These are phyloP conservation scores for Nemania diffusa DNA, from an alignment of 2,329 filamentous ascomycete genomes.

Conservation along the genomic window DNA sequence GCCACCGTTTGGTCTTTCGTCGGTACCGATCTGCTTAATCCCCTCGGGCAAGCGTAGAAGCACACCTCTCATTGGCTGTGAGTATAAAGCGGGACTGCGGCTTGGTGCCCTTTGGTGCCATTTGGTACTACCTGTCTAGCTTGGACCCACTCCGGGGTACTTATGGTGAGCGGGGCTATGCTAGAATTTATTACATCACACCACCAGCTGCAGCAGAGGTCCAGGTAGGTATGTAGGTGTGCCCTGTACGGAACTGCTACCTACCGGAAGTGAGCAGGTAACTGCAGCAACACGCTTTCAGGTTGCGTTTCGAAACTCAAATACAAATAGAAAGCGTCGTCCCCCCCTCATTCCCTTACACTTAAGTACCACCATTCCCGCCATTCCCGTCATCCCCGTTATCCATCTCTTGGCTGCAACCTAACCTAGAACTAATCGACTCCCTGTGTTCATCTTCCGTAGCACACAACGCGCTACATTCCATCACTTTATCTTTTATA, in stretches of 20 bases:
- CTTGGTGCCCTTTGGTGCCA: not conserved
- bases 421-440: not conserved
- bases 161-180: conserved; percentile 18
- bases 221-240: not conserved
- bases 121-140: no score
- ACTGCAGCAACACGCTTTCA: not conserved
- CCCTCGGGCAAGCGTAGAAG: not conserved
- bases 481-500: not conserved
- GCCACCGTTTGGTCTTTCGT: not conserved
- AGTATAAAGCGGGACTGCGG: not conserved
- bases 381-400: not conserved
- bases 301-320: conserved; percentile 15
- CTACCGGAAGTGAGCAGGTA: not conserved
- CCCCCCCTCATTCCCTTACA: not conserved
- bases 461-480: not conserved
- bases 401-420: not conserved
- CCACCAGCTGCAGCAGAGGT: not conserved
- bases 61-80: not conserved
- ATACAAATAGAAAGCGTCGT: conserved; percentile 26
- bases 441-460: not conserved
- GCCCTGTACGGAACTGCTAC: not conserved
- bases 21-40: conserved; percentile 2
- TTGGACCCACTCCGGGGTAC: conserved; percentile 27
- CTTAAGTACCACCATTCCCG: not conserved
- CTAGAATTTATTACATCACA: conserved; percentile 27